phyloP scores from a whole-genome alignment of 2,329 filamentous ascomycete genomes.

The Coleophoma eucalyptorum region DNA sequence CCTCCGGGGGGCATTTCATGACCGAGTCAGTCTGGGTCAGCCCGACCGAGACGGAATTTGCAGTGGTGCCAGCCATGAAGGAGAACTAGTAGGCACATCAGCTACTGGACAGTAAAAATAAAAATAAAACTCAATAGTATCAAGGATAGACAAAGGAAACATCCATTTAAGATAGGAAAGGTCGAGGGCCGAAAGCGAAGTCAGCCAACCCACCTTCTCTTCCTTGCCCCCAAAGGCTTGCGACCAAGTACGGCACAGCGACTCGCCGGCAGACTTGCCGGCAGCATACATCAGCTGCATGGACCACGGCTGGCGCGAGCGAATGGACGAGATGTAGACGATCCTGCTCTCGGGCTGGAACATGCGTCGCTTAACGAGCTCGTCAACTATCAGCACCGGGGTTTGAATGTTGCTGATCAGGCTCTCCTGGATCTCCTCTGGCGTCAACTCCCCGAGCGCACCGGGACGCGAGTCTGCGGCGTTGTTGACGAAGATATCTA shows the following conservation, averaged over 20 bases:
- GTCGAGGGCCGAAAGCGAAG: not conserved
- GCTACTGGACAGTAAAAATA: not conserved
- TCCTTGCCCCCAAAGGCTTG: conserved; percentile 32
- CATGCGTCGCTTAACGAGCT: conserved; percentile 25
- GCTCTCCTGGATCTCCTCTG: conserved; percentile 25
- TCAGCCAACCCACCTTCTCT: conserved; percentile 14
- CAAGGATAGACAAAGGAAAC: too few species aligned
- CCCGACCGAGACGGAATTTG: conserved; percentile 29
- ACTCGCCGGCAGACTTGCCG: conserved; percentile 30
- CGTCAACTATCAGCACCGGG: conserved; percentile 31
- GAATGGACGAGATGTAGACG: conserved; percentile 30
- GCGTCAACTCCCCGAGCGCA: conserved; percentile 22
- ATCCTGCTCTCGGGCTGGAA: conserved; percentile 31
- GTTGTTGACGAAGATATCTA: conserved; percentile 32
- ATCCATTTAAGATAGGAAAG: too few species aligned
- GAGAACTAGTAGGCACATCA: conserved; percentile 16
- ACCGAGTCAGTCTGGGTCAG: conserved; percentile 31
- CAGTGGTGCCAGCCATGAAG: conserved; percentile 32
- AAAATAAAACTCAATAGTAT: too few species aligned
- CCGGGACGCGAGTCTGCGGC: conserved; percentile 27
- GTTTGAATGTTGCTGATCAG: conserved; percentile 31
- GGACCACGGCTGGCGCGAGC: conserved; percentile 29
- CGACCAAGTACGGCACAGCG: conserved; percentile 32
- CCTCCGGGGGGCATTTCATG: conserved; percentile 27
- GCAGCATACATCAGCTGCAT: conserved; percentile 30